Conservation (phyloP, 192 early-diverging fungal species). For the Coemansia sp. region DNA sequence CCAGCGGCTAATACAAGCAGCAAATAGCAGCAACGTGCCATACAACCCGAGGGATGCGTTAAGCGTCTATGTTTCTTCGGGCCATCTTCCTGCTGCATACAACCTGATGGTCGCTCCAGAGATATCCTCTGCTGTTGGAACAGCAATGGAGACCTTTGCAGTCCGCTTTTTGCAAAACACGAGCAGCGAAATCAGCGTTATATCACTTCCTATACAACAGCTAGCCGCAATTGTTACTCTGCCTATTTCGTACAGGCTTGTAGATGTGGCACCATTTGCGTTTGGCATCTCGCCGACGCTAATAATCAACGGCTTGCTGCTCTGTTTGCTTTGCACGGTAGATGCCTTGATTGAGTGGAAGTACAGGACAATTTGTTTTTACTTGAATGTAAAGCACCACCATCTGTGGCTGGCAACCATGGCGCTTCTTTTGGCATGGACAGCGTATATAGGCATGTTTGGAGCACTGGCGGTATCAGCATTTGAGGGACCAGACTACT, state of each 20-base stretch:
- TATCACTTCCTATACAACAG: background rate
- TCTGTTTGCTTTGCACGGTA: constrained; percentile 14
- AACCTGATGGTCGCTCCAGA: background rate
- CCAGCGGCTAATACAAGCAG: constrained; percentile 4
- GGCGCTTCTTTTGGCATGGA: background rate
- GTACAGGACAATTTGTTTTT: constrained; percentile 17
- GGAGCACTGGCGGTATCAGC: constrained; percentile 20
- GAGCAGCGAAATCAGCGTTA: background rate
- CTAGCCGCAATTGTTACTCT: background rate
- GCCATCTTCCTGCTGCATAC: constrained; percentile 13
- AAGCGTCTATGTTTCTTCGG: constrained; percentile 8
- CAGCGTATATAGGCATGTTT: constrained; percentile 13
- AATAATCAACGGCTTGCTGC: constrained; percentile 14
- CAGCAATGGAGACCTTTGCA: background rate
- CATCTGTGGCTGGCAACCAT: constrained; percentile 16
- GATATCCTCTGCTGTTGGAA: background rate
- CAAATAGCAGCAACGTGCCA: background rate
- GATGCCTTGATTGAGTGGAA: constrained; percentile 24
- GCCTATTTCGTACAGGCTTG: constrained; percentile 9
- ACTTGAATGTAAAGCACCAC: constrained; percentile 9
- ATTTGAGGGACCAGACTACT: constrained; percentile 21
- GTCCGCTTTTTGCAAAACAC: background rate
- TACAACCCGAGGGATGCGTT: constrained; percentile 8
- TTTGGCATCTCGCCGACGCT: constrained; percentile 17
- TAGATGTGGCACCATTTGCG: constrained; percentile 14